phyloP scores from a whole-genome alignment of 2,329 filamentous ascomycete genomes.

The Scolecobasidium constrictum region DNA sequence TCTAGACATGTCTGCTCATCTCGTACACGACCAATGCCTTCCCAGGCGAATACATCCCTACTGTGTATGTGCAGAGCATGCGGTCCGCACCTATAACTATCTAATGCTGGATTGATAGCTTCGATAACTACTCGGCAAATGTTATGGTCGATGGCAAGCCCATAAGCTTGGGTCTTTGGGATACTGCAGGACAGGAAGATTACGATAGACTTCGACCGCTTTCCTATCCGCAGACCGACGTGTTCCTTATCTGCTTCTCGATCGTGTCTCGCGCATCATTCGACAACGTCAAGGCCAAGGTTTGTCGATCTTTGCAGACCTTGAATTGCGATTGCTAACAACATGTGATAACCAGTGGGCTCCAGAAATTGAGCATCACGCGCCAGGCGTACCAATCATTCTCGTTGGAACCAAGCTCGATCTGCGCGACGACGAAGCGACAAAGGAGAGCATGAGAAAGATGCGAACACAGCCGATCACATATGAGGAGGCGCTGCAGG shows the following conservation, averaged over 20 bases:
- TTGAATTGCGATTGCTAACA: conserved; percentile 1
- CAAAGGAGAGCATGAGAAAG: conserved; percentile 68
- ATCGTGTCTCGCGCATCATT: conserved; percentile 96
- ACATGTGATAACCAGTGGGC: conserved; percentile 59
- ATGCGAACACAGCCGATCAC: conserved; percentile 97
- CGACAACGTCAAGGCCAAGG: conserved; percentile 98
- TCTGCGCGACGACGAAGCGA: conserved; percentile 77
- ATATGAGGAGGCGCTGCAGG: conserved; percentile 80
- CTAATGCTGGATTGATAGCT: conserved; percentile 41
- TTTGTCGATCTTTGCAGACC: no score
- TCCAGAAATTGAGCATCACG: conserved; percentile 94
- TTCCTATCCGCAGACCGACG: conserved; percentile 96
- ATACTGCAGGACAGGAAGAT: conserved; percentile 98
- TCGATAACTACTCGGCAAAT: conserved; percentile 98
- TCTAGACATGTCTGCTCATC: conserved; percentile 92
- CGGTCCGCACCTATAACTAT: conserved; percentile 11
- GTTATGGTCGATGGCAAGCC: conserved; percentile 99
- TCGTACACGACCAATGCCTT: conserved; percentile 99
- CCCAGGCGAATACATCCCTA: conserved; percentile 99
- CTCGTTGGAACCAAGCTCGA: conserved; percentile 96
- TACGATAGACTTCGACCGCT: conserved; percentile 91
- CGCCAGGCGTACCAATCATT: conserved; percentile 90
- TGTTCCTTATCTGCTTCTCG: conserved; percentile 97
- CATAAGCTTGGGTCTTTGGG: conserved; percentile 93
- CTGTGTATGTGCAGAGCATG: conserved; percentile 54